Conservation (phyloP, 345 rosid species). For the Syzygium grande region DNA sequence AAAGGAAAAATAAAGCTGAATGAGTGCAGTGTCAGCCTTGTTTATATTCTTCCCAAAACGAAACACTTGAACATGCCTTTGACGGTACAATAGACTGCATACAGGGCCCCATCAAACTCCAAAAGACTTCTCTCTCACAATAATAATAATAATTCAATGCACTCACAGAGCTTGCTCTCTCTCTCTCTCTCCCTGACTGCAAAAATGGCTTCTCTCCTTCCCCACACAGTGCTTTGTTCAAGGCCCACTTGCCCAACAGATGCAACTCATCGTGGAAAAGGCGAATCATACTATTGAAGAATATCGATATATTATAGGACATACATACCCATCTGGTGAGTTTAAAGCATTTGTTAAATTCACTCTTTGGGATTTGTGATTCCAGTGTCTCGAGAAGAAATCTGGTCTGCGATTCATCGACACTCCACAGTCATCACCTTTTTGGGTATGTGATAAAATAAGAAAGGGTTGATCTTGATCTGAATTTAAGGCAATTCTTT, state of each 20-base stretch:
- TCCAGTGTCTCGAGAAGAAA: slow-evolving; percentile 18
- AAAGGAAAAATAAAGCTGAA: neutral
- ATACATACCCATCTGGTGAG: neutral
- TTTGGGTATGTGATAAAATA: neutral
- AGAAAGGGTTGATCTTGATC: slow-evolving; percentile 5
- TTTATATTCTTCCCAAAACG: neutral
- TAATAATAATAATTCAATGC: neutral
- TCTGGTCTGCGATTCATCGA: neutral
- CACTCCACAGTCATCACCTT: neutral
- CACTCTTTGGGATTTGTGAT: slow-evolving; percentile 14
- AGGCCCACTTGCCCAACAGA: neutral
- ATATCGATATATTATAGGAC: neutral
- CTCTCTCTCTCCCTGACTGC: neutral
- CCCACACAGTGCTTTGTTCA: neutral
- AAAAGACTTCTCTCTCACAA: neutral
- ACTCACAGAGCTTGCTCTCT: neutral
- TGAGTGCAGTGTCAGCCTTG: slow-evolving; percentile 14
- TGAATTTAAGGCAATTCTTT: slow-evolving; percentile 13
- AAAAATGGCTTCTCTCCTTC: neutral
- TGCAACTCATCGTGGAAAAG: neutral
- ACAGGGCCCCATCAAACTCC: slow-evolving; percentile 4
- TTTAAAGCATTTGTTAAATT: neutral
- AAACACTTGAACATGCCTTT: slow-evolving; percentile 7
- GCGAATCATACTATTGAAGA: neutral
- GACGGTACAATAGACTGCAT: neutral